Base-by-base conservation (phyloP, 139 green algal genomes). In the Choricystis sp. region DNA sequence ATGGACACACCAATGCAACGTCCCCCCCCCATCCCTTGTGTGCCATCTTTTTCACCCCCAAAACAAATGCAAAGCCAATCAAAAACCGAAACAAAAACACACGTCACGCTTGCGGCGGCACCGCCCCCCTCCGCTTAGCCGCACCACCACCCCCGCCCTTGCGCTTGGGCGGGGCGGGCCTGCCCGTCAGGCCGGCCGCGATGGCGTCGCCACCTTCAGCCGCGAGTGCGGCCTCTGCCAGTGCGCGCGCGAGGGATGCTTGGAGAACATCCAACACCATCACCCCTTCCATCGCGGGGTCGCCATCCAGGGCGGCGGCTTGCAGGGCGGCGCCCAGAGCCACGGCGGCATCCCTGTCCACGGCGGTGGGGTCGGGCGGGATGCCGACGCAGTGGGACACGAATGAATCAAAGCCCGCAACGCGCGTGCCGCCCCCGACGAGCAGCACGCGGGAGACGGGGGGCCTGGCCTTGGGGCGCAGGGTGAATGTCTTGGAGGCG, bases 351-450 rank as follows among this genome's bases (percentile, higher is more conserved):
- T 95, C 88, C 16, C 87, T 87, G 66, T 95, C 79, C 19, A 94
- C 75, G 21, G 59, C 52, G 19, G 48, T 29, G 19, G 55, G 60
- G 22, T 69, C 63, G 1, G 81, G 74, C 28, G 79, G 49, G 27
- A 93, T 56, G 16, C 89, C 83, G 1, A 88, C 95, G 81, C 94
- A 91, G 81, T 94, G 90, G 27, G 30, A 26, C 23, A 96, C 76
- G 68, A 96, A 92, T 55, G 61, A 66, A 9, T 55, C 56, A 21
- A 96, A 69, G 1, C 78, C 70, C 2, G 86, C 85, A 85, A 94
- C 92, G 60, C 87, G 81, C 0, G 89, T 95, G 59, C 85, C 74
- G 22, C 85, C 89, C 9, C 89, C 88, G 52, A 96, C 88, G 69
- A 96, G 71, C 69, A 96, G 73, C 63, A 95, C 78, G 57, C 81